Percentiles rank a stretch among this genome's conserved stretches.
These are phyloP conservation scores for Physcia stellaris DNA, from an alignment of 495 filamentous ascomycete genomes.

Conservation along the genomic window DNA sequence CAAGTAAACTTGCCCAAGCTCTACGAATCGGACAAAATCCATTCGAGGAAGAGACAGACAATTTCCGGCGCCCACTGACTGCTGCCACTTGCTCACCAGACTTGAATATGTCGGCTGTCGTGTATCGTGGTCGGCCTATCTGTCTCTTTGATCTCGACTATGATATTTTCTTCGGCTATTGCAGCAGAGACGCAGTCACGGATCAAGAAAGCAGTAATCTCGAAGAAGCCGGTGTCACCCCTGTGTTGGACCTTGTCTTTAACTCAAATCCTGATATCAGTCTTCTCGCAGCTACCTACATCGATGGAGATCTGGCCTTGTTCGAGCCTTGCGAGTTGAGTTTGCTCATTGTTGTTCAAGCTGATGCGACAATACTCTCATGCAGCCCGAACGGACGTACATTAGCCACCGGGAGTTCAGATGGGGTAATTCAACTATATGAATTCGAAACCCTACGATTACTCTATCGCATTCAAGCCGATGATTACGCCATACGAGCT, in stretches of 20 bases:
- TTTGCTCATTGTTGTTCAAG: background rate
- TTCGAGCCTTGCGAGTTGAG: constrained; percentile 11
- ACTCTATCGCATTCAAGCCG: constrained; percentile 18
- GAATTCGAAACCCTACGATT: constrained; percentile 24
- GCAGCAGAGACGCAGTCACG: constrained; percentile 13
- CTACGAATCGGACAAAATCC: no score
- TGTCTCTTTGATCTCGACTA: constrained; percentile 17
- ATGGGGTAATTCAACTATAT: constrained; percentile 19
- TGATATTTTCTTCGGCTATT: constrained; percentile 17
- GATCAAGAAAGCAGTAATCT: constrained; percentile 13
- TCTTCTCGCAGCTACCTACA: constrained; percentile 18
- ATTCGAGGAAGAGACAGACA: no score
- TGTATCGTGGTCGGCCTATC: constrained; percentile 13
- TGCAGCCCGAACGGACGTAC: constrained; percentile 18
- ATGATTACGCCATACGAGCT: constrained; percentile 12
- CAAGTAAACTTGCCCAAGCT: no score
- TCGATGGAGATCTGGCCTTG: constrained; percentile 17
- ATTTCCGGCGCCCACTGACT: constrained; percentile 5
- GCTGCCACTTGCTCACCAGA: constrained; percentile 7
- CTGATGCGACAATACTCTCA: constrained; percentile 7
- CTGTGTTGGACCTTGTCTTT: no score
- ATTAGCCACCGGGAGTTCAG: constrained; percentile 13
- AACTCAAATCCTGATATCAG: constrained; percentile 17
- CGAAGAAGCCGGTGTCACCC: constrained; percentile 13
- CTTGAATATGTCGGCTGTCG: constrained; percentile 13